phyloP scores from a whole-genome alignment of 129 eudicot species.

The Flaveria brownii region DNA sequence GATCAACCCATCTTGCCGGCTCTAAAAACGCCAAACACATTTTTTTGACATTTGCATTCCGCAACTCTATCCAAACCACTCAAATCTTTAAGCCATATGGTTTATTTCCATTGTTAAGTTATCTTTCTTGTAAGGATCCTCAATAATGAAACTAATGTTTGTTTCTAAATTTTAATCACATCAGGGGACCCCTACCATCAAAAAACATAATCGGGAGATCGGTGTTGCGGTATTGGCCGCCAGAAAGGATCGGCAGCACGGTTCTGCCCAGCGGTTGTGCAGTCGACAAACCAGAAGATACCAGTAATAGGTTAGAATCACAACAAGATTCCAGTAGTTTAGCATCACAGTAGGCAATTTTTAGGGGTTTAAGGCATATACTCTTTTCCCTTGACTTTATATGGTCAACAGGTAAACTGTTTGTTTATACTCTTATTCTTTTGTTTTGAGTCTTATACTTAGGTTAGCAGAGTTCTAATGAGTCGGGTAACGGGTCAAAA shows the following conservation, averaged over 20 bases:
- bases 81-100: not conserved
- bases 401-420: slow-evolving; percentile 24
- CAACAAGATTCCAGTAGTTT: slow-evolving; percentile 35
- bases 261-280: slow-evolving; percentile 68
- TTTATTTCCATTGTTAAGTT: not conserved
- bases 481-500: not conserved
- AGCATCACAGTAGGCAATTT: slow-evolving; percentile 46
- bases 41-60: not conserved
- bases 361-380: not conserved
- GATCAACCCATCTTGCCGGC: not conserved
- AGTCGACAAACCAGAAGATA: slow-evolving; percentile 52
- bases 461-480: not conserved
- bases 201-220: slow-evolving; percentile 95
- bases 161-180: not conserved
- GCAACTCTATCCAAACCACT: not conserved
- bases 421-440: not conserved
- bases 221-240: slow-evolving; percentile 92
- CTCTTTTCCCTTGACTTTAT: slow-evolving; percentile 16
- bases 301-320: slow-evolving; percentile 27
- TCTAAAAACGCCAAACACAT: not conserved
- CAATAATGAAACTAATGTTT: not conserved
- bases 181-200: slow-evolving; percentile 90
- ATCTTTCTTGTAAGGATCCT: not conserved
- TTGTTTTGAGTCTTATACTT: not conserved
- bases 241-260: slow-evolving; percentile 76